Base-by-base conservation (phyloP, 2,329 filamentous ascomycete genomes). In the Didymella segeticola region DNA sequence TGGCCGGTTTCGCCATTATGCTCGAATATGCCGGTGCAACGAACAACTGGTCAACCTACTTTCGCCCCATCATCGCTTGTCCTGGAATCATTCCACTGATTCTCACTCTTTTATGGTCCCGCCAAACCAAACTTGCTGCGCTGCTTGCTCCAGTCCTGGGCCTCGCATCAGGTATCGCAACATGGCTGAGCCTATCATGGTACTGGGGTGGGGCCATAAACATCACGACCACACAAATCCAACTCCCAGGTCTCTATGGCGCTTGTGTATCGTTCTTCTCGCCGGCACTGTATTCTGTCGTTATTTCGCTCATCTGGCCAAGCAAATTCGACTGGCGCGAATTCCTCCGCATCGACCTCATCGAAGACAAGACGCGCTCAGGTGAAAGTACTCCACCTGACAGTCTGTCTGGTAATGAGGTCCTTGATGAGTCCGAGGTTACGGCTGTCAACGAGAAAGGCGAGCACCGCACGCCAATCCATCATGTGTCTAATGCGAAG, bases 41-140 rank as follows among this genome's bases (percentile, higher is more conserved):
- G 92, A 96, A 89, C 90, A 90, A n/a, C 93, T 92, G 67, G 79
- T 95, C 5, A 93, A 93, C 70, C 78, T 96, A 2, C 83, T 95
- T 72, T 96, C 96, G 91, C 90, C 91, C 47, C 4, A 89, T 91
- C 43, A 89, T 96, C 65, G 93, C 96, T 66, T 91, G 88, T 0
- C 85, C 89, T 0, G 91, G 90, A 2, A 90, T 95, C 2, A 81
- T 96, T 10, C 92, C 91, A 0, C 89, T 90, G 0, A 87, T 89
- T 0, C 78, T 96, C 59, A 89, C 90, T 0, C 82, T 96, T 0
- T 79, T 91, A 39, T 96, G 91, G 90, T 84, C 83, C 36, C 84
- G 87, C 1, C 91, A 95, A 71, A 90, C 89, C 66, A 85, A 83
- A 77, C 85, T 85, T 71, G 89, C 89, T 1, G 89, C 89, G 0